These are phyloP conservation scores for Tolypocladium guangdongense DNA, from an alignment of 2,329 filamentous ascomycete species.

Conservation along the genomic window DNA sequence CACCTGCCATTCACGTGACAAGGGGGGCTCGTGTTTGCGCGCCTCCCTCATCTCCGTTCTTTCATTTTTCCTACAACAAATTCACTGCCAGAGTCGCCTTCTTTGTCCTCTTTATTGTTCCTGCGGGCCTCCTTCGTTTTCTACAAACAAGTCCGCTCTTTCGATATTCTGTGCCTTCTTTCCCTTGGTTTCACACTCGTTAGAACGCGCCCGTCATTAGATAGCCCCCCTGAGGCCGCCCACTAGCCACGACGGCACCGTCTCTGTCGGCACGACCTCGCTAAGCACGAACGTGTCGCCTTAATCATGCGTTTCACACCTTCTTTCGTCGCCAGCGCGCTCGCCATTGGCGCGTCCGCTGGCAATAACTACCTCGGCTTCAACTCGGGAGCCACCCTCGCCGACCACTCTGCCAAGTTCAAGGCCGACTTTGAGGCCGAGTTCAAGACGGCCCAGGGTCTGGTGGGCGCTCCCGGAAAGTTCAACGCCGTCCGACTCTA, in stretches of 20 bases:
- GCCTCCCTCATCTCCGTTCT: background rate
- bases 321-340: conserved; percentile 24
- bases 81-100: background rate
- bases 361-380: conserved; percentile 40
- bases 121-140: background rate
- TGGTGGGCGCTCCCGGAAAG: conserved; percentile 32
- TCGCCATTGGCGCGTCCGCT: conserved; percentile 28
- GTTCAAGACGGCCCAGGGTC: conserved; percentile 29
- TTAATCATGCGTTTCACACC: conserved; percentile 29
- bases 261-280: background rate
- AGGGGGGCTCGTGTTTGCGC: background rate
- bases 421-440: conserved; percentile 36
- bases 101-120: background rate
- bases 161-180: background rate
- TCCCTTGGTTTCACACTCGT: background rate
- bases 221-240: background rate
- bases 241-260: background rate
- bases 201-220: background rate
- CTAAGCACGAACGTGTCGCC: background rate
- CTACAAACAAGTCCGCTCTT: background rate
- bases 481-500: conserved; percentile 54
- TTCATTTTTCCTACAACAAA: background rate
- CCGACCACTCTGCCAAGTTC: conserved; percentile 40
- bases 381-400: conserved; percentile 37
- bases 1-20: background rate